Evolutionary conservation across 306 rosid genomes (phyloP).

Genomic region (Acacia crassicarpa): DNA sequence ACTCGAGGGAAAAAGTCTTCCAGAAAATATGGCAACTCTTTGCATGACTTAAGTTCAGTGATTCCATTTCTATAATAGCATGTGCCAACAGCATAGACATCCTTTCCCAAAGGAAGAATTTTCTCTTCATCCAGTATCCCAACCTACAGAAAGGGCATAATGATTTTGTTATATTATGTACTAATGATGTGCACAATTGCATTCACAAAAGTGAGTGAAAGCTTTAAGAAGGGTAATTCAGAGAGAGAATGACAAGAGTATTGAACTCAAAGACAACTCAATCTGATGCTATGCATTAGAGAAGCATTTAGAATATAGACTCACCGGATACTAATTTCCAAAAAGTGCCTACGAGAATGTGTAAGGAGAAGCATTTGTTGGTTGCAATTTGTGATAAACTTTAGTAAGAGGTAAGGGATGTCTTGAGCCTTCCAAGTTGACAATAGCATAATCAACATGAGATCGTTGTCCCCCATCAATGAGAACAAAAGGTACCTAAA

Average conservation of each 20-base stretch:
- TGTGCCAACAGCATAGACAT: too few species aligned
- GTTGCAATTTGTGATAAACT: conserved; percentile 51
- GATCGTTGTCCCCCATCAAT: conserved; percentile 52
- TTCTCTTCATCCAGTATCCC: too few species aligned
- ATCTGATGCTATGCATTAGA: neutral
- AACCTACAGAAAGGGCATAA: too few species aligned
- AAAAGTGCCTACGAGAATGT: conserved; percentile 79
- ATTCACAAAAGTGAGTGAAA: too few species aligned
- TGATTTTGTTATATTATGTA: too few species aligned
- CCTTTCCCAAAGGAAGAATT: too few species aligned
- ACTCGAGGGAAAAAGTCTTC: too few species aligned
- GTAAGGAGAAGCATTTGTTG: conserved; percentile 62
- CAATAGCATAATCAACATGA: conserved; percentile 46
- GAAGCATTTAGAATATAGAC: conserved; percentile 34
- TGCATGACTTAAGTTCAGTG: too few species aligned
- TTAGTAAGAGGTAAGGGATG: conserved; percentile 79
- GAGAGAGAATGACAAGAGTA: neutral
- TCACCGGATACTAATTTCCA: conserved; percentile 80
- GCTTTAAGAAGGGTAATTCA: neutral
- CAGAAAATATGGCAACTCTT: too few species aligned
- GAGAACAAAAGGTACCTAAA: conserved; percentile 85
- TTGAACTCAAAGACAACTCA: conserved; percentile 13
- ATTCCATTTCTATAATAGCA: too few species aligned
- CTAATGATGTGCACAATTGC: too few species aligned
- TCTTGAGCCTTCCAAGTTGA: conserved; percentile 64